Percentiles rank a stretch among this genome's conserved stretches.
phyloP scores from a whole-genome alignment of 192 early-diverging fungal genomes.

The Coemansia sp. region DNA sequence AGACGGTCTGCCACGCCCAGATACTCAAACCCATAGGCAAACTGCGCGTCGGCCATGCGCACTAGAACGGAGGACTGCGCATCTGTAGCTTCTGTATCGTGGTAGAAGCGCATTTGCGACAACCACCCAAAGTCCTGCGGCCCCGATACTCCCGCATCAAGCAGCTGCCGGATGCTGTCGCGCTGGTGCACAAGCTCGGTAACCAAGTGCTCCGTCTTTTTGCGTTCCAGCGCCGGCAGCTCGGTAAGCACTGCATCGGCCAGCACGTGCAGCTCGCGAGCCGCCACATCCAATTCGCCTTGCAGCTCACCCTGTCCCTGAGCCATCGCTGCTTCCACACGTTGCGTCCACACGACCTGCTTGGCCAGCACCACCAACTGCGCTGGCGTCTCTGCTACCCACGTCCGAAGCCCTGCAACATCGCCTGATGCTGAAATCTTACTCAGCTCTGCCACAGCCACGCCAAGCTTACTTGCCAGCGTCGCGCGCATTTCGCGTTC shows the following conservation, averaged over 20 bases:
- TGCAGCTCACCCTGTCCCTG: slow-evolving; percentile 49
- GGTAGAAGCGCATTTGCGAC: slow-evolving; percentile 95
- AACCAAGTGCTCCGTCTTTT: slow-evolving; percentile 97
- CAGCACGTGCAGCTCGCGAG: slow-evolving; percentile 77
- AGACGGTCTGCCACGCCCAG: slow-evolving; percentile 95
- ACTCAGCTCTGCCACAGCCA: slow-evolving; percentile 69
- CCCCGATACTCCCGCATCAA: slow-evolving; percentile 51
- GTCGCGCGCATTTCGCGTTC: slow-evolving; percentile 94
- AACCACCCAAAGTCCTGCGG: slow-evolving; percentile 92
- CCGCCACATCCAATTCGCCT: slow-evolving; percentile 60
- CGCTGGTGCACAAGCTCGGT: slow-evolving; percentile 99
- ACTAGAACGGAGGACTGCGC: slow-evolving; percentile 73
- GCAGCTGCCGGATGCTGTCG: slow-evolving; percentile 79
- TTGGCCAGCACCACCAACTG: slow-evolving; percentile 91
- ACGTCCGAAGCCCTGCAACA: slow-evolving; percentile 63
- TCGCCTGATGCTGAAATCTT: slow-evolving; percentile 59
- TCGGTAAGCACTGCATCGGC: slow-evolving; percentile 93
- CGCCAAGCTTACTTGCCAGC: slow-evolving; percentile 73
- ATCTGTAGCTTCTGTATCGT: slow-evolving; percentile 61
- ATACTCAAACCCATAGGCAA: slow-evolving; percentile 98
- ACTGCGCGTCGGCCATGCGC: slow-evolving; percentile 91
- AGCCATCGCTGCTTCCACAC: slow-evolving; percentile 76
- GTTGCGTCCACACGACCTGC: slow-evolving; percentile 88
- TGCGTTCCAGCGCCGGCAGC: slow-evolving; percentile 74
- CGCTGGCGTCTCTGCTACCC: slow-evolving; percentile 88